Evolutionary conservation across 164 flowering plant genomes (phyloP), one percentile per base, ranked within the genome.

Genomic region (Vitis labrusca): DNA sequence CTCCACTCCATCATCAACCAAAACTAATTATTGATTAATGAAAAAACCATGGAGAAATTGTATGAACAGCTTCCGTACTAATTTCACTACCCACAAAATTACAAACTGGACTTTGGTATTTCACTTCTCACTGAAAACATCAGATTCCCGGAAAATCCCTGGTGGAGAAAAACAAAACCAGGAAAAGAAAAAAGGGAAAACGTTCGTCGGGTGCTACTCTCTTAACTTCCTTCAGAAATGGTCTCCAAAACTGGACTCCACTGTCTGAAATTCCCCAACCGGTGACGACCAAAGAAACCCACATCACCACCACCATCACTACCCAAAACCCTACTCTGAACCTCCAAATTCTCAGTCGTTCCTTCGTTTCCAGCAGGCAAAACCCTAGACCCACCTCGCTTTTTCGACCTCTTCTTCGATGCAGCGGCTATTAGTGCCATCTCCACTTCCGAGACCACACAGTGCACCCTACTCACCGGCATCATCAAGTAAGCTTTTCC

Each of bases 231-330:
- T 66, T 77, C 85, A 14, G 51, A 64, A 30, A 83, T 83, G 11
- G 86, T 69, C 61, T 81, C 84, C 70, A 83, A 71, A 16, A 52
- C 77, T 13, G 86, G 86, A 49, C 10, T 76, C 81, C 86, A 79
- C 32, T 19, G 76, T 58, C 61, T 50, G 3, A 16, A 52, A 11
- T 62, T 61, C 63, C 70, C 65, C 3, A 44, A 48, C 17, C 50
- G 71, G 23, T 37, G 55, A 30, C 70, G 59, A 37, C 44, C 44
- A 37, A 37, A 12, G 67, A 32, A 63, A 61, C 8, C 1, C 73
- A 66, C 3, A 7, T 58, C 19, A 17, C 52, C 64, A 10, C 29
- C 53, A 10, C 73, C 61, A 8, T 50, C 12, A 10, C 60, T 17
- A 17, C 61, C 16, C 63, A 13, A 51, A 61, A 5, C 49, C 9